These are phyloP conservation scores for Boechera divaricarpa DNA, from an alignment of 345 rosid genomes.

Conservation along the genomic window DNA sequence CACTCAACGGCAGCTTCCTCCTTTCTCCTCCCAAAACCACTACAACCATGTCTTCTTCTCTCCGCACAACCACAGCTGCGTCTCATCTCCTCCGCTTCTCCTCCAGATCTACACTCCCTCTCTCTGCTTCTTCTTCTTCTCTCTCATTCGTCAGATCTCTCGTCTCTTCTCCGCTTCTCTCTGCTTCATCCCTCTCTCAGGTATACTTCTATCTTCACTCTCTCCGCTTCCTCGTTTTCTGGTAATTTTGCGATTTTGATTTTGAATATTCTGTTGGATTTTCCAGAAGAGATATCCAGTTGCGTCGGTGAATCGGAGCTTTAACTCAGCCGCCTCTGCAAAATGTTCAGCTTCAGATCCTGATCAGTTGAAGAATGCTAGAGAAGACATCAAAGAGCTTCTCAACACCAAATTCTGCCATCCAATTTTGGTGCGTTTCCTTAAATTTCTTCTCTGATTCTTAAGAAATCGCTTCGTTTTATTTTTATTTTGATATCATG, in stretches of 20 bases:
- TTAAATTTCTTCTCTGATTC: neutral
- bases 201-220: conserved; percentile 44
- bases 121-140: conserved; percentile 37
- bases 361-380: conserved; percentile 81
- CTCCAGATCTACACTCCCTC: conserved; percentile 45
- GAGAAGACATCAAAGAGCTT: conserved; percentile 82
- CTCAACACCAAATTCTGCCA: conserved; percentile 77
- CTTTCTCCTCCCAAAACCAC: neutral
- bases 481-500: neutral
- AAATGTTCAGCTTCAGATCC: conserved; percentile 75
- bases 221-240: too few relatives aligned
- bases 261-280: neutral
- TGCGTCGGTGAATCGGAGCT: conserved; percentile 44
- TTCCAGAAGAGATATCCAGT: conserved; percentile 52
- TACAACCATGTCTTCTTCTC: conserved; percentile 54
- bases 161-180: conserved; percentile 56
- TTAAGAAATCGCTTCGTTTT: neutral
- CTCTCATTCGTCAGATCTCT: conserved; percentile 58
- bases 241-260: too few relatives aligned
- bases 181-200: conserved; percentile 55
- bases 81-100: conserved; percentile 55
- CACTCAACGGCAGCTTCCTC: conserved; percentile 15
- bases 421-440: conserved; percentile 70
- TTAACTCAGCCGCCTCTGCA: conserved; percentile 53
- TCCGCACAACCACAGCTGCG: conserved; percentile 48